Base-by-base conservation (phyloP, 768 basidiomycete genomes). In the Leccinum uliginosum region DNA sequence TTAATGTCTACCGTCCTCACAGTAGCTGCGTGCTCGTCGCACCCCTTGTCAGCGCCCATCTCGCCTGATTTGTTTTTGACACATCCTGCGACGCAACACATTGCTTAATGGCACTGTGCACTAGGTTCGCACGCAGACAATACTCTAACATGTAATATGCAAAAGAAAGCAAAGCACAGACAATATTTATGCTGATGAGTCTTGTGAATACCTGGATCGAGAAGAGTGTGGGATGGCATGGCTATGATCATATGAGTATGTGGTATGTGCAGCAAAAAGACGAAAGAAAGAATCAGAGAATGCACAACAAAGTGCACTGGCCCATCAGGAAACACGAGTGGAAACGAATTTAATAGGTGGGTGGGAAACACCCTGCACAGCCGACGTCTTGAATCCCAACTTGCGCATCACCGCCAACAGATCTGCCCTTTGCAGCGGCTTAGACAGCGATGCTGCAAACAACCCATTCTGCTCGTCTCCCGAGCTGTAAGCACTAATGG, bases 381-480 rank as follows among this genome's bases (percentile, higher is more conserved):
- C 84, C 17, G 89, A 84, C 23, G 89, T 91, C 80, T 86, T 93
- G 81, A 97, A 96, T 26, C 94, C 94, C 56, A 97, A 80, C 66
- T 90, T 86, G 40, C 87, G 86, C 83, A 97, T 87, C 55, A 81
- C 83, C 53, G 78, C 80, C 74, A 94, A 77, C 30, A 97, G 76
- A 69, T 94, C 93, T 23, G 84, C 82, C 74, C 93, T 93, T 71
- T 91, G 87, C 65, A 98, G 74, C 1, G 95, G 95, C 75, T 98
- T 98, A 46, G 89, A 78, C 44, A 98, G 78, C 40, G 88, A 89
- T 2, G 89, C 90, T 12, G 88, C 79, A 67, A 93, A 93, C 50
- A 92, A 72, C 58, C 83, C 84, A 71, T 80, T 84, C 46, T 76
- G 79, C 55, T 86, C 85, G 58, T 92, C 89, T 17, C 76, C 77